Conservation (phyloP, 2,329 filamentous ascomycete genomes). For the Trichoderma lentiforme region DNA sequence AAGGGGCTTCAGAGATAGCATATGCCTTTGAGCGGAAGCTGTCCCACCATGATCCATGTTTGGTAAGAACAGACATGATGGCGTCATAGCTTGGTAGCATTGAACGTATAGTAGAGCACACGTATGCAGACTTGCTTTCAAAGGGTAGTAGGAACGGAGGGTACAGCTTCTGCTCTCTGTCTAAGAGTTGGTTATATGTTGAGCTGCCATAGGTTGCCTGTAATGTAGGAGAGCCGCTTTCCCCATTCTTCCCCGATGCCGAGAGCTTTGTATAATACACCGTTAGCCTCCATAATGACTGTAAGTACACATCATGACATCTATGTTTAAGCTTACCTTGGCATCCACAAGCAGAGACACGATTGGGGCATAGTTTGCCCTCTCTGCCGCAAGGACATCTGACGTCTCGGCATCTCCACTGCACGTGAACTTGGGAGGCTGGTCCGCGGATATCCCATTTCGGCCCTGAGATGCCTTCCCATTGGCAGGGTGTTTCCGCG, state of each 20-base stretch:
- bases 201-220: background rate
- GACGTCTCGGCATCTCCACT: background rate
- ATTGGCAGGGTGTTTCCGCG: background rate
- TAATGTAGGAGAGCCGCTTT: background rate
- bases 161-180: background rate
- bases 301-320: background rate
- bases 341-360: constrained; percentile 11
- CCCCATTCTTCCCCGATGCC: background rate
- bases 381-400: background rate
- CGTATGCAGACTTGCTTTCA: background rate
- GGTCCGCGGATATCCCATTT: background rate
- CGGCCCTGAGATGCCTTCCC: background rate
- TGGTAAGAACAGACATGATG: constrained; percentile 20
- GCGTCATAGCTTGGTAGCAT: constrained; percentile 23
- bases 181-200: background rate
- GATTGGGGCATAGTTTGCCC: background rate
- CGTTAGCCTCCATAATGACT: background rate
- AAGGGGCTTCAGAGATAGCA: constrained; percentile 30
- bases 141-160: background rate
- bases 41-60: constrained; percentile 39
- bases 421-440: background rate
- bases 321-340: background rate
- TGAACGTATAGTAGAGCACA: constrained; percentile 20
- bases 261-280: background rate
- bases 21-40: constrained; percentile 40